These are phyloP conservation scores for Metrosideros polymorpha DNA, from an alignment of 441 rosid species.

Conservation along the genomic window DNA sequence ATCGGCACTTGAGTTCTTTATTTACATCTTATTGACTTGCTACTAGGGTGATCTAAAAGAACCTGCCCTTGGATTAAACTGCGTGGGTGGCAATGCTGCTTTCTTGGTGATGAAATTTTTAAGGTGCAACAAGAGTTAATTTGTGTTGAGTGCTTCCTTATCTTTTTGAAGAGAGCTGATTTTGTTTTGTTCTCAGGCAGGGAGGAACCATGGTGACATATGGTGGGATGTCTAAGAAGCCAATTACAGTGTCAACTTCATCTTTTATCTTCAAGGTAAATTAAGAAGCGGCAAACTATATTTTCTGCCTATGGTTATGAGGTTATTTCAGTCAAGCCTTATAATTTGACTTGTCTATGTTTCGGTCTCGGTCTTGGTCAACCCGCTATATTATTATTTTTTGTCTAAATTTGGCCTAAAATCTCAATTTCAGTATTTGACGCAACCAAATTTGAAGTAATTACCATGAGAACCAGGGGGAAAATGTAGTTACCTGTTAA, in stretches of 20 bases:
- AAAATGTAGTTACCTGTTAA: not conserved
- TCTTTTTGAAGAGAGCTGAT: not conserved
- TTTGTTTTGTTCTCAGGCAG: conserved; percentile 23
- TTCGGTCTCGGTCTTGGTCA: not conserved
- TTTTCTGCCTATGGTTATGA: not conserved
- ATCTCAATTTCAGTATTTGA: not conserved
- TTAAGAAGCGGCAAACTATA: not conserved
- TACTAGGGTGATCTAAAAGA: conserved; percentile 50
- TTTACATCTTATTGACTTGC: not conserved
- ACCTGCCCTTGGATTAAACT: conserved; percentile 76
- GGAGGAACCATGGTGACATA: conserved; percentile 91
- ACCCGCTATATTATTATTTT: not conserved
- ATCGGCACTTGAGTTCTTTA: not conserved
- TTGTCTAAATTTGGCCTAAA: not conserved
- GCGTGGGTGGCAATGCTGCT: conserved; percentile 86
- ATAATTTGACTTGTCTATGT: not conserved
- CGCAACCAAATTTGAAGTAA: not conserved
- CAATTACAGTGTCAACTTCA: conserved; percentile 70
- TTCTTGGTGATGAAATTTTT: conserved; percentile 71
- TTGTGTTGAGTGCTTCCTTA: not conserved
- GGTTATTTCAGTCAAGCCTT: not conserved
- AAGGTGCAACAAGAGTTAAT: conserved; percentile 29
- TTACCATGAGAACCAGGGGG: not conserved
- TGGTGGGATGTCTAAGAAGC: conserved; percentile 91
- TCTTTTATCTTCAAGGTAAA: conserved; percentile 77